These are phyloP conservation scores for Lentinula lateritia DNA, from an alignment of 768 basidiomycete species.

Conservation along the genomic window DNA sequence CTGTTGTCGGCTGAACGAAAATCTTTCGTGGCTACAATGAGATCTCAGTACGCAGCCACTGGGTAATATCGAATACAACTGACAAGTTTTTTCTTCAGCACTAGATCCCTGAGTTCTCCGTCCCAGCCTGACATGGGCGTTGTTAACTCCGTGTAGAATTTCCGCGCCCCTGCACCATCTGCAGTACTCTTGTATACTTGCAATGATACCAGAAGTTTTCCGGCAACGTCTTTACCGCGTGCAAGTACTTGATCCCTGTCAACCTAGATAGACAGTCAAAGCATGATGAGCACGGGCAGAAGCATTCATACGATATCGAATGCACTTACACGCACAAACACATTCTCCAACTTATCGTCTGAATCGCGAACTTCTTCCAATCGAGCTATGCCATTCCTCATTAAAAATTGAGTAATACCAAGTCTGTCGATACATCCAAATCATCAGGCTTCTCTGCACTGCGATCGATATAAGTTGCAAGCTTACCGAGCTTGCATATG, in stretches of 20 bases:
- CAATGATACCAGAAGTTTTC: slow-evolving; percentile 71
- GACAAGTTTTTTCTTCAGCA: slow-evolving; percentile 75
- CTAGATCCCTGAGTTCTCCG: slow-evolving; percentile 69
- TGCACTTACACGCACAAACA: slow-evolving; percentile 58
- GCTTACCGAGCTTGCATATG: slow-evolving; percentile 85
- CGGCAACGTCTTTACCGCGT: slow-evolving; percentile 61
- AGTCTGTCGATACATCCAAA: slow-evolving; percentile 40
- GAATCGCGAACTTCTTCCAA: slow-evolving; percentile 62
- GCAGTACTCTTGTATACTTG: slow-evolving; percentile 86
- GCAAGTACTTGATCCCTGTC: slow-evolving; percentile 64
- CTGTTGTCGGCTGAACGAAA: slow-evolving; percentile 80
- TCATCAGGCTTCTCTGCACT: not conserved
- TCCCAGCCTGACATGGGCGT: slow-evolving; percentile 69
- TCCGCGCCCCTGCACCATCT: slow-evolving; percentile 72
- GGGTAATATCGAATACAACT: slow-evolving; percentile 15
- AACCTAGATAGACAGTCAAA: slow-evolving; percentile 38
- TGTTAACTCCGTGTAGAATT: slow-evolving; percentile 77
- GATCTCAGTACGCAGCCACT: not conserved
- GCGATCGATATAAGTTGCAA: not conserved
- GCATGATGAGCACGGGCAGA: not conserved
- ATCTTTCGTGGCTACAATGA: slow-evolving; percentile 67
- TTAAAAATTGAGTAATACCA: slow-evolving; percentile 79
- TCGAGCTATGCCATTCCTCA: slow-evolving; percentile 61
- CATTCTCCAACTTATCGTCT: slow-evolving; percentile 56
- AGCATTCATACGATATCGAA: not conserved